Evolutionary conservation across 2,329 filamentous ascomycete genomes (phyloP), one percentile per base, ranked within the genome.

Genomic region (Blastomyces gilchristii): DNA sequence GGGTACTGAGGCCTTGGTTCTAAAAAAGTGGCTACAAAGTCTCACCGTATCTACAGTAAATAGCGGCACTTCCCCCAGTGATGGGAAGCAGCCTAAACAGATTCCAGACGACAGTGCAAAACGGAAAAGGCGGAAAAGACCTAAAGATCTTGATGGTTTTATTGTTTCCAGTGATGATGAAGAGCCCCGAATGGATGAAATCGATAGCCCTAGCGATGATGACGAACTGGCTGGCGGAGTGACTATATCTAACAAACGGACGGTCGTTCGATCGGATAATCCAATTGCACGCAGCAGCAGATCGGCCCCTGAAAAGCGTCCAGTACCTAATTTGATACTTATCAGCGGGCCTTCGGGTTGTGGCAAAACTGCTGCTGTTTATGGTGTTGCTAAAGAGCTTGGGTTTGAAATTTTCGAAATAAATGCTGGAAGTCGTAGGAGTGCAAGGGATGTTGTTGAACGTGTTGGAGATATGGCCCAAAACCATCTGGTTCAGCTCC

Each of bases 351-450:
- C 93, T 2, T 82, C 89, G 68, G 94, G 94, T 0, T 93, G 88
- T 72, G 95, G 94, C 2, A 99, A 99, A 77, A 96, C 92, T 14
- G 92, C 95, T 6, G 86, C 91, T 1, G 88, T 97, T 0, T 92
- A 95, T 74, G 94, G 94, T 3, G 88, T 92, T 52, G 93, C 94
- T 4, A 93, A 90, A 70, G 93, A 99, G 75, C 81, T 97, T 18
- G 91, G 85, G 0, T 97, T 95, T 71, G 92, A 96, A 70, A 84
- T 99, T 1, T 99, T 99, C 68, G 94, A 99, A 75, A 91, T 99
- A 71, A 95, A 96, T 70, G 79, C 93, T 0, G 85, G 90, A 65
- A 90, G 85, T 68, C 86, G 92, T 60, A 83, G 94, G 65, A 96
- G 85, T 71, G 93, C 92, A 41, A 94, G 88, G 73, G 94, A 99